A percentile compares a stretch with the other conserved stretches of the same genome.
Conservation (phyloP, 1,139 yeast species). For the Saccharomyces pastorianus region DNA sequence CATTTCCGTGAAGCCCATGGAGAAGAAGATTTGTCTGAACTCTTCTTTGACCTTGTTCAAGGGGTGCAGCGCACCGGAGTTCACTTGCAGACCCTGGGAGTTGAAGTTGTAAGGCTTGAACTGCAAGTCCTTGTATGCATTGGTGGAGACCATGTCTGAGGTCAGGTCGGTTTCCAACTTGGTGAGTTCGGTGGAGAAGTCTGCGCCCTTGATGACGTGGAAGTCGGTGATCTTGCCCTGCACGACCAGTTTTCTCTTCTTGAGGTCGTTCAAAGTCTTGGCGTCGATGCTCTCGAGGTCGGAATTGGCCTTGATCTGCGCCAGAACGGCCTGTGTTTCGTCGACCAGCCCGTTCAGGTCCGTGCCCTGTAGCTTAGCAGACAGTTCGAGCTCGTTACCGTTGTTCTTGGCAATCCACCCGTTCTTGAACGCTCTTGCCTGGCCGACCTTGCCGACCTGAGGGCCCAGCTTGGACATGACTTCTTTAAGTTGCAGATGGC, state of each 20-base stretch:
- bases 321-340: slow-evolving; percentile 56
- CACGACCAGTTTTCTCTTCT: slow-evolving; percentile 80
- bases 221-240: slow-evolving; percentile 71
- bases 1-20: slow-evolving; percentile 98
- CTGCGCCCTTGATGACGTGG: slow-evolving; percentile 68
- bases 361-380: slow-evolving; percentile 36
- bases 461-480: slow-evolving; percentile 71
- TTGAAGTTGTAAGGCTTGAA: slow-evolving; percentile 95
- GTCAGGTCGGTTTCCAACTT: slow-evolving; percentile 90
- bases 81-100: slow-evolving; percentile 84
- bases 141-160: slow-evolving; percentile 75
- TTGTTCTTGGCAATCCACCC: slow-evolving; percentile 93
- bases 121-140: slow-evolving; percentile 73
- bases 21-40: slow-evolving; percentile 93
- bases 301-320: slow-evolving; percentile 36
- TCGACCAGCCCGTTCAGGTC: slow-evolving; percentile 38
- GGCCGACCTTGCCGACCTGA: slow-evolving; percentile 76
- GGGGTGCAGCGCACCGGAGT: slow-evolving; percentile 93
- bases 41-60: slow-evolving; percentile 93
- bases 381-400: slow-evolving; percentile 55
- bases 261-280: slow-evolving; percentile 73
- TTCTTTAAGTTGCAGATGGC: slow-evolving; percentile 71
- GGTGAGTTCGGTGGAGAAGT: slow-evolving; percentile 73
- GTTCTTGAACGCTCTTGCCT: slow-evolving; percentile 93
- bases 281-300: slow-evolving; percentile 45